These are phyloP conservation scores for Metschnikowia gruessii DNA, from an alignment of 805 yeast species.

Conservation along the genomic window DNA sequence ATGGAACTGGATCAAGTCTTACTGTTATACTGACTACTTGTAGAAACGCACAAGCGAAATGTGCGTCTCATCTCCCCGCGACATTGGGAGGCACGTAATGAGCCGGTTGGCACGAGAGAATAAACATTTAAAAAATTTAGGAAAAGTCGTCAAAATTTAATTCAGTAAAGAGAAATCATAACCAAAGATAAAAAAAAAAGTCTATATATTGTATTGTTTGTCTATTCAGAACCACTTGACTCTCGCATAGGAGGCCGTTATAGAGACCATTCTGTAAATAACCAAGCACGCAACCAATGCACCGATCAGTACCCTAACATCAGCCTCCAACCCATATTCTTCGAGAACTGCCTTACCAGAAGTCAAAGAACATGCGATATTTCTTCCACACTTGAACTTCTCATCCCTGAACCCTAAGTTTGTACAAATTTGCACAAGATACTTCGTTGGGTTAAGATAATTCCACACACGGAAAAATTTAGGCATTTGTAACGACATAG, in stretches of 20 bases:
- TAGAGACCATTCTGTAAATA: conserved; percentile 41
- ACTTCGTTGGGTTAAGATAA: conserved; percentile 75
- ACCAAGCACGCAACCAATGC: conserved; percentile 39
- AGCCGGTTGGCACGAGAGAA: neutral
- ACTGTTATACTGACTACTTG: neutral
- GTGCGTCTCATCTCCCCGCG: neutral
- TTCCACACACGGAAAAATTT: conserved; percentile 65
- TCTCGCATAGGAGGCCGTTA: conserved; percentile 24
- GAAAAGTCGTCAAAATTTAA: no score
- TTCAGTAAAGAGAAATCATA: no score
- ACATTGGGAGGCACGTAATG: neutral
- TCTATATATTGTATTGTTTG: neutral
- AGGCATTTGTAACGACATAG: conserved; percentile 77
- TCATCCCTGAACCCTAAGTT: conserved; percentile 55
- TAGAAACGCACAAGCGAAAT: neutral
- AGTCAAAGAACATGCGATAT: conserved; percentile 44
- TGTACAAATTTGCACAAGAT: conserved; percentile 60
- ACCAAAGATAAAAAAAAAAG: neutral
- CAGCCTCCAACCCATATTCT: conserved; percentile 43
- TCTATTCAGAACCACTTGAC: conserved; percentile 23
- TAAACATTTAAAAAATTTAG: no score
- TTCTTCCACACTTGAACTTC: conserved; percentile 46
- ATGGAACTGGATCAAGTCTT: neutral
- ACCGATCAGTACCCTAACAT: conserved; percentile 37
- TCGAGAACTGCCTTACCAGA: conserved; percentile 57